These are phyloP conservation scores for Apostasia ramifera DNA, from an alignment of 106 monocot species.

Conservation along the genomic window DNA sequence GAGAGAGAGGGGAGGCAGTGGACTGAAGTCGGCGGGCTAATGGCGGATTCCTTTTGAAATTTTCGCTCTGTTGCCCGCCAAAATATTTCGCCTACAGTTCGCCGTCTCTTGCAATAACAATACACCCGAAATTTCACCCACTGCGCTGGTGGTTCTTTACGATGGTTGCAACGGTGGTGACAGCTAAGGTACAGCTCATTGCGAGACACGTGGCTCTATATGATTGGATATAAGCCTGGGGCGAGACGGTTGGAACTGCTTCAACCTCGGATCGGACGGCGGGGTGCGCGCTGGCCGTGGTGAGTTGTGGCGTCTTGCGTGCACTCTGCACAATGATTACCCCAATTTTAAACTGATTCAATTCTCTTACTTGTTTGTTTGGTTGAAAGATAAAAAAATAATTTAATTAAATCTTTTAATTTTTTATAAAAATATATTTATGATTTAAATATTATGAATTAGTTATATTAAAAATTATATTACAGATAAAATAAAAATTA, in stretches of 20 bases:
- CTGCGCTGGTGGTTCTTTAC: neutral
- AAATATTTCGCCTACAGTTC: constrained; percentile 1
- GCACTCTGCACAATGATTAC: too few relatives aligned
- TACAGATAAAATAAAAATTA: too few relatives aligned
- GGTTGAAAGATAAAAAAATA: too few relatives aligned
- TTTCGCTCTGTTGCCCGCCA: neutral
- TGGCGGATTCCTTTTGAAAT: neutral
- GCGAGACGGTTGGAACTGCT: neutral
- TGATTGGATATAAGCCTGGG: neutral
- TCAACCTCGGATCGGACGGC: neutral
- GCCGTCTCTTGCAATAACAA: neutral
- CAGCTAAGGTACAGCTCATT: neutral
- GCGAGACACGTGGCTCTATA: neutral
- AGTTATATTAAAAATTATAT: too few relatives aligned
- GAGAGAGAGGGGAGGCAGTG: neutral
- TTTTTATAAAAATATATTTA: too few relatives aligned
- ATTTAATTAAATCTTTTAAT: too few relatives aligned
- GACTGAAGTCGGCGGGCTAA: constrained; percentile 5
- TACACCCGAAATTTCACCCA: neutral
- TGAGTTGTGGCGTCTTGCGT: too few relatives aligned
- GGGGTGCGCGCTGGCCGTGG: neutral
- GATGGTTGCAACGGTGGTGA: too few relatives aligned
- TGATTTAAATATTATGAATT: too few relatives aligned
- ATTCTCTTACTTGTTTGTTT: too few relatives aligned
- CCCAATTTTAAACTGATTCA: too few relatives aligned